Conservation (phyloP, 768 basidiomycete genomes). For the Amanita jacksonii region DNA sequence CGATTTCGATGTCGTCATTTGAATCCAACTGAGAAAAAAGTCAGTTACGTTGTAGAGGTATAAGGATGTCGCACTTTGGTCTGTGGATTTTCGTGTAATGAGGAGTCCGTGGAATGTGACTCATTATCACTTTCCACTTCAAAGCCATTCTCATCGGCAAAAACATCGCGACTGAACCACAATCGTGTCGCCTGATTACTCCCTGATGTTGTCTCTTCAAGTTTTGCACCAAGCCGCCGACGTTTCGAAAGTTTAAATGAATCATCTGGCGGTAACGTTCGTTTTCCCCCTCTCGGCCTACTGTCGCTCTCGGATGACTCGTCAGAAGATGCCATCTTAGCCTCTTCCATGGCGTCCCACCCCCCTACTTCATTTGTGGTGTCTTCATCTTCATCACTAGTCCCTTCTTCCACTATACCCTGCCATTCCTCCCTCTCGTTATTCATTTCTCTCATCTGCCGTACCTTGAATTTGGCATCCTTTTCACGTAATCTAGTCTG, state of each 20-base stretch:
- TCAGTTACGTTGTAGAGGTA: too few species aligned
- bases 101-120: constrained; percentile 18
- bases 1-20: constrained; percentile 63
- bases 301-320: constrained; percentile 43
- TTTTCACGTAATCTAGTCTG: constrained; percentile 69
- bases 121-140: constrained; percentile 20
- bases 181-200: constrained; percentile 56
- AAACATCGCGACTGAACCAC: constrained; percentile 96
- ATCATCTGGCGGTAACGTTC: constrained; percentile 19
- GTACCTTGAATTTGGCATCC: constrained; percentile 82
- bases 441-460: constrained; percentile 65
- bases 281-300: constrained; percentile 34
- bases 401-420: constrained; percentile 45
- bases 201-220: constrained; percentile 27
- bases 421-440: constrained; percentile 74
- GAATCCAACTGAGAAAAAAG: not conserved
- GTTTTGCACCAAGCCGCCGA: constrained; percentile 39
- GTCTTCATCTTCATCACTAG: constrained; percentile 31
- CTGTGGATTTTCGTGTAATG: constrained; percentile 15
- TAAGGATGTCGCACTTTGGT: too few species aligned
- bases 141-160: constrained; percentile 47
- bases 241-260: constrained; percentile 34
- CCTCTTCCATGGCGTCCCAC: constrained; percentile 56
- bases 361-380: constrained; percentile 43
- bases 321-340: constrained; percentile 38